Conservation (phyloP, 1,139 yeast species). For the Candida pseudoviswanathii region DNA sequence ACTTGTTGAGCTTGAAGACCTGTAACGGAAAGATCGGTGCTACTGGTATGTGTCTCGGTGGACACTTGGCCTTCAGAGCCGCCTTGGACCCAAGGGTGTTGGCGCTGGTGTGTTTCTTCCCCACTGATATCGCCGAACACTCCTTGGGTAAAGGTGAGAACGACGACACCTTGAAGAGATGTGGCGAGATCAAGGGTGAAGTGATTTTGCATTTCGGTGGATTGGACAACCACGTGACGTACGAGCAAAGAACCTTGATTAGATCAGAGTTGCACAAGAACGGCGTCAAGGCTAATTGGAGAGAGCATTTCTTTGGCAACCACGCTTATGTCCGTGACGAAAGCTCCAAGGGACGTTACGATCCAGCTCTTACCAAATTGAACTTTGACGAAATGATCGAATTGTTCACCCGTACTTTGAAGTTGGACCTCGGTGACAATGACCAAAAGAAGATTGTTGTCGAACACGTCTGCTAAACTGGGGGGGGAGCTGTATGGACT, state of each 20-base stretch:
- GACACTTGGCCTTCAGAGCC: slow-evolving; percentile 78
- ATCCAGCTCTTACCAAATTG: slow-evolving; percentile 69
- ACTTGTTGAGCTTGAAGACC: slow-evolving; percentile 56
- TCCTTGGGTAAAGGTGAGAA: slow-evolving; percentile 63
- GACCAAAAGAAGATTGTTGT: slow-evolving; percentile 51
- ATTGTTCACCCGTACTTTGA: slow-evolving; percentile 68
- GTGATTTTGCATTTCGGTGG: slow-evolving; percentile 74
- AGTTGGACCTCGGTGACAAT: slow-evolving; percentile 65
- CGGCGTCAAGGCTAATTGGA: slow-evolving; percentile 31
- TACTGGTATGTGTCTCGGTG: slow-evolving; percentile 88
- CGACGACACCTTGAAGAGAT: slow-evolving; percentile 65
- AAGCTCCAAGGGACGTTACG: slow-evolving; percentile 74
- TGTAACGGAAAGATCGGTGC: slow-evolving; percentile 79
- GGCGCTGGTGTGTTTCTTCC: slow-evolving; percentile 77
- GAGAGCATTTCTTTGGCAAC: slow-evolving; percentile 39
- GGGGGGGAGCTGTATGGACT: neutral
- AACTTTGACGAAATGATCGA: slow-evolving; percentile 72
- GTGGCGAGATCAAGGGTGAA: slow-evolving; percentile 59
- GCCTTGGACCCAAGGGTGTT: slow-evolving; percentile 64
- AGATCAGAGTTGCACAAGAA: slow-evolving; percentile 62
- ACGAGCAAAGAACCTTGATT: slow-evolving; percentile 74
- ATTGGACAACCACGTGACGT: slow-evolving; percentile 78
- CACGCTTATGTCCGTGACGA: slow-evolving; percentile 85
- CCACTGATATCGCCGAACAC: slow-evolving; percentile 75
- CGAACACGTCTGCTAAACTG: slow-evolving; percentile 61